Evolutionary conservation across 441 rosid genomes (phyloP).

Genomic region (Caryocar brasiliense): DNA sequence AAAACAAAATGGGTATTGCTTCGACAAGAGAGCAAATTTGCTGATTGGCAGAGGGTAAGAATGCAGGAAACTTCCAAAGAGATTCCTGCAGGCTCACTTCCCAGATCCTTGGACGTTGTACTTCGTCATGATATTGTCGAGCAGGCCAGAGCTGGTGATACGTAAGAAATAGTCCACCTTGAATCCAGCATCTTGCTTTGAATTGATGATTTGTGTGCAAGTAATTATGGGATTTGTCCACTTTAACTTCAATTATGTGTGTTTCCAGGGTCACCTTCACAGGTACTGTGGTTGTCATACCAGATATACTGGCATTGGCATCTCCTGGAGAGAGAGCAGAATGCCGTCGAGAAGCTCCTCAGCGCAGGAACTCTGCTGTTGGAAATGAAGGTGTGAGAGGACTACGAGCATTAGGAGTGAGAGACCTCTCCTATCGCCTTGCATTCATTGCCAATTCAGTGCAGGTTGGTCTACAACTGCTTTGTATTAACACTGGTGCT

Average conservation of each 20-base stretch:
- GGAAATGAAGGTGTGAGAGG: slow-evolving; percentile 85
- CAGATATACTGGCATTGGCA: slow-evolving; percentile 80
- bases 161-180: slow-evolving; percentile 33
- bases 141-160: slow-evolving; percentile 95
- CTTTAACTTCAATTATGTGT: not conserved
- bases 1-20: slow-evolving; percentile 78
- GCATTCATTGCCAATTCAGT: slow-evolving; percentile 91
- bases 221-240: not conserved
- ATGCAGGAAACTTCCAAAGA: slow-evolving; percentile 96
- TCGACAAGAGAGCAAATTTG: slow-evolving; percentile 88
- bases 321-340: slow-evolving; percentile 97
- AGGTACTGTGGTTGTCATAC: slow-evolving; percentile 84
- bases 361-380: slow-evolving; percentile 46
- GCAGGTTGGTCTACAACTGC: slow-evolving; percentile 49
- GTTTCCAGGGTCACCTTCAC: slow-evolving; percentile 75
- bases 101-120: slow-evolving; percentile 89
- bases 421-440: slow-evolving; percentile 90
- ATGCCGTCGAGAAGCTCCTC: slow-evolving; percentile 70
- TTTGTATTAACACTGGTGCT: not conserved
- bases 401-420: slow-evolving; percentile 78
- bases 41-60: slow-evolving; percentile 97
- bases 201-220: not conserved
- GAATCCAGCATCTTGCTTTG: not conserved
- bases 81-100: slow-evolving; percentile 95
- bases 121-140: slow-evolving; percentile 95